These are phyloP conservation scores for Naematelia aurantialba DNA, from an alignment of 768 basidiomycete genomes.

Conservation along the genomic window DNA sequence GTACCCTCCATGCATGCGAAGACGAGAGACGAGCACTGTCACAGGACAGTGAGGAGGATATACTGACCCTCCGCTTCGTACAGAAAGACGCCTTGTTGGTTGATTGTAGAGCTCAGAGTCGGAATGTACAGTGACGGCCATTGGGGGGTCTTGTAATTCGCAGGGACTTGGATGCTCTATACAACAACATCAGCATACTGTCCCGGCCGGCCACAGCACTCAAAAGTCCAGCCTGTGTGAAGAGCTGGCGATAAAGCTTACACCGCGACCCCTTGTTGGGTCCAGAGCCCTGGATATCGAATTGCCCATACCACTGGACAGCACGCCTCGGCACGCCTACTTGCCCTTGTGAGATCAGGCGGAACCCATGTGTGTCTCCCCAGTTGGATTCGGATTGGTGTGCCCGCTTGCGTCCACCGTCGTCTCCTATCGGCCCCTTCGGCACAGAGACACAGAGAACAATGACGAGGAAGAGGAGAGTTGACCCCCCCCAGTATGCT, in stretches of 20 bases:
- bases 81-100: slow-evolving; percentile 33
- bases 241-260: not conserved
- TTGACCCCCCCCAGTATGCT: too few relatives aligned
- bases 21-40: too few relatives aligned
- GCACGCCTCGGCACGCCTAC: too few relatives aligned
- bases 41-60: not conserved
- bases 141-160: slow-evolving; percentile 30
- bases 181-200: too few relatives aligned
- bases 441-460: too few relatives aligned
- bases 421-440: too few relatives aligned
- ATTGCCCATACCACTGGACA: not conserved
- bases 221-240: not conserved
- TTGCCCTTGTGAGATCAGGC: not conserved
- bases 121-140: slow-evolving; percentile 42
- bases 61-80: slow-evolving; percentile 44
- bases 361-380: not conserved
- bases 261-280: not conserved
- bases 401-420: too few relatives aligned
- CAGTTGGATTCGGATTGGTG: too few relatives aligned
- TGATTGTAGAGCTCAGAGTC: slow-evolving; percentile 13
- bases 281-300: not conserved
- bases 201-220: too few relatives aligned
- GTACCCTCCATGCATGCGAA: too few relatives aligned
- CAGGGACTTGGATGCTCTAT: slow-evolving; percentile 24
- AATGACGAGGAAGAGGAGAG: too few relatives aligned